These are phyloP conservation scores for Penicillium sp. DNA, from an alignment of 2,329 filamentous ascomycete species.

Conservation along the genomic window DNA sequence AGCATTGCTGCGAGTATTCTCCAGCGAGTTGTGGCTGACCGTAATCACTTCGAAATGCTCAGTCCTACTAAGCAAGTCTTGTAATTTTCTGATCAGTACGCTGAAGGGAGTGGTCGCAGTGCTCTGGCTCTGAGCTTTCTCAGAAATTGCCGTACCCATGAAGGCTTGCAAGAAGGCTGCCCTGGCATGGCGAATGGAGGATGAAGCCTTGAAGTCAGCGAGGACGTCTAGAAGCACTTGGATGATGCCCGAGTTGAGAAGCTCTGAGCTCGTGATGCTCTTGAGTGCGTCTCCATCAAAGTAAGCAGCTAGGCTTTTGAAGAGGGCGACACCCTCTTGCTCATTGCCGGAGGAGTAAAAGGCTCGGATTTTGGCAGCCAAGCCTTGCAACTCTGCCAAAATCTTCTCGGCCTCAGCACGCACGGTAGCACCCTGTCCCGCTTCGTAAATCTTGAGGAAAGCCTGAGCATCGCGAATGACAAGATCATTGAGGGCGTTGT, in stretches of 20 bases:
- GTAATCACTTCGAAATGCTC: constrained; percentile 98
- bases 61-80: constrained; percentile 92
- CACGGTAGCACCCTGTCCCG: constrained; percentile 73
- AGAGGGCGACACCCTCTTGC: constrained; percentile 67
- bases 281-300: constrained; percentile 89
- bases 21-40: constrained; percentile 88
- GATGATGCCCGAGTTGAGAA: constrained; percentile 89
- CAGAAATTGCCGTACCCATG: constrained; percentile 73
- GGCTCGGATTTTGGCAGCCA: constrained; percentile 73
- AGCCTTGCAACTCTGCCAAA: constrained; percentile 70
- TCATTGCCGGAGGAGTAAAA: constrained; percentile 65
- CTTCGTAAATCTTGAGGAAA: constrained; percentile 84
- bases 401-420: constrained; percentile 80
- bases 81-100: constrained; percentile 88
- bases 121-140: constrained; percentile 67
- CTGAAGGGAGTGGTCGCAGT: constrained; percentile 83
- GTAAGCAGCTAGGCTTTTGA: constrained; percentile 76
- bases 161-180: constrained; percentile 89
- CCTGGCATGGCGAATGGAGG: constrained; percentile 63
- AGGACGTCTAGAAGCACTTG: constrained; percentile 82
- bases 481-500: constrained; percentile 67
- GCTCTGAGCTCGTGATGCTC: constrained; percentile 92
- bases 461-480: constrained; percentile 79
- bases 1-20: constrained; percentile 87
- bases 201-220: constrained; percentile 60